Percentiles rank a stretch among this genome's conserved stretches.
phyloP scores from a whole-genome alignment of 768 basidiomycete species.

The Kwoniella bestiolae region DNA sequence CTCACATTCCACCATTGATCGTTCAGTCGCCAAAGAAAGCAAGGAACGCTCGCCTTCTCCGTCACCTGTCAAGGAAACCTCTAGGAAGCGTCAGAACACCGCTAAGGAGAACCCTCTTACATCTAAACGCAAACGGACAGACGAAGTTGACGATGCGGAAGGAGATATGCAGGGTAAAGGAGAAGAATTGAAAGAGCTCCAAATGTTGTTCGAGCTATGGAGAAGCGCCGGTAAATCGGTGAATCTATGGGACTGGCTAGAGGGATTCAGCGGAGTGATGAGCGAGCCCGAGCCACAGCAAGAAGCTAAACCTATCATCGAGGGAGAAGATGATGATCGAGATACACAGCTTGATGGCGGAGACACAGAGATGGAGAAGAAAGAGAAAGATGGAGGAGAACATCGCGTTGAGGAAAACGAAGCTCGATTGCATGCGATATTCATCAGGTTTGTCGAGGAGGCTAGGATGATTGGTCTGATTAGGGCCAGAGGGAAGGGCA shows the following conservation, averaged over 20 bases:
- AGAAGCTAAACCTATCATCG: neutral
- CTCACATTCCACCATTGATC: neutral
- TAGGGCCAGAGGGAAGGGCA: conserved; percentile 41
- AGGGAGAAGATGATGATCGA: conserved; percentile 9
- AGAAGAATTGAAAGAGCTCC: conserved; percentile 40
- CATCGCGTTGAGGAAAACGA: conserved; percentile 31
- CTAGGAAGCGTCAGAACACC: neutral
- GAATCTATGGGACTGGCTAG: conserved; percentile 54
- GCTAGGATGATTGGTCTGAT: conserved; percentile 51
- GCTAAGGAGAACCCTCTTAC: neutral
- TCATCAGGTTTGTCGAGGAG: conserved; percentile 50
- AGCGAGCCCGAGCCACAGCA: neutral
- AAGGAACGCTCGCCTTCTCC: conserved; percentile 2
- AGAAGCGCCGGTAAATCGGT: conserved; percentile 40
- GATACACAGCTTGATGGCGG: neutral
- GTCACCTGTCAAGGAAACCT: neutral
- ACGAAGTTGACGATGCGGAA: neutral
- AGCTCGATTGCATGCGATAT: conserved; percentile 43
- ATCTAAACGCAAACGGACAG: neutral
- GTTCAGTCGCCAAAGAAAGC: neutral
- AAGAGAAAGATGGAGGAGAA: neutral
- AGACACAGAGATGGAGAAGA: too few species aligned
- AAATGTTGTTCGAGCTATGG: conserved; percentile 44
- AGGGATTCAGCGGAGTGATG: conserved; percentile 38
- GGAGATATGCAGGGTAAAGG: neutral